phyloP scores from a whole-genome alignment of 1,284 basidiomycete genomes.

The Lentinula novae-zelandiae region DNA sequence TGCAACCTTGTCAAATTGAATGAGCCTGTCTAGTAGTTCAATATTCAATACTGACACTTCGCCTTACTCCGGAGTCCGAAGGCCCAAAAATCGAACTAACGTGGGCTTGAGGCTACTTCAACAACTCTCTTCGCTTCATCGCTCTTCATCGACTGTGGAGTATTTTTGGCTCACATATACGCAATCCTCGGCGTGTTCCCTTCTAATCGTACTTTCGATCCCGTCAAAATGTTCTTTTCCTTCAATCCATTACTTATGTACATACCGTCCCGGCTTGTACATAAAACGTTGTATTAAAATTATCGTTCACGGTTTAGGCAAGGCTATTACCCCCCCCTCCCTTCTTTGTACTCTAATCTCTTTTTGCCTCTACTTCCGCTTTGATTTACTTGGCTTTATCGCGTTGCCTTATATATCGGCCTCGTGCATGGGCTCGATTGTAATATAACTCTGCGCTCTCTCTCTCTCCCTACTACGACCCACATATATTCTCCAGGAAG shows the following conservation, averaged over 20 bases:
- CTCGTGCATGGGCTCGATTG: background rate
- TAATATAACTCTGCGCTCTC: background rate
- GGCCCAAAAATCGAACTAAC: too few species aligned
- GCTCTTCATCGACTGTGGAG: background rate
- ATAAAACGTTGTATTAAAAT: background rate
- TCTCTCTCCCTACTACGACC: background rate
- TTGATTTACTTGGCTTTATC: background rate
- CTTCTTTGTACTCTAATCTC: background rate
- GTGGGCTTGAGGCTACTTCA: background rate
- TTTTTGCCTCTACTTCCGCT: constrained; percentile 2
- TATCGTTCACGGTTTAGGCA: background rate
- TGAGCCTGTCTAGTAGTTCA: too few species aligned
- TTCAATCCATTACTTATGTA: background rate
- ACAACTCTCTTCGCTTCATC: background rate
- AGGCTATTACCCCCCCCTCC: background rate
- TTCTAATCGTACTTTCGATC: background rate
- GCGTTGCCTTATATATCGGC: constrained; percentile 4
- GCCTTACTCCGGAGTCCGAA: too few species aligned
- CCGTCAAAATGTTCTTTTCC: background rate
- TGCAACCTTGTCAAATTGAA: too few species aligned
- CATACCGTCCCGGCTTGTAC: background rate
- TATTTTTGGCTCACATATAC: background rate
- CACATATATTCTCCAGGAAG: background rate
- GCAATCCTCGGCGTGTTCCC: background rate
- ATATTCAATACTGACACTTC: too few species aligned